phyloP scores from a whole-genome alignment of 176 grass and related monocot genomes.

The Aegilops speltoides region DNA sequence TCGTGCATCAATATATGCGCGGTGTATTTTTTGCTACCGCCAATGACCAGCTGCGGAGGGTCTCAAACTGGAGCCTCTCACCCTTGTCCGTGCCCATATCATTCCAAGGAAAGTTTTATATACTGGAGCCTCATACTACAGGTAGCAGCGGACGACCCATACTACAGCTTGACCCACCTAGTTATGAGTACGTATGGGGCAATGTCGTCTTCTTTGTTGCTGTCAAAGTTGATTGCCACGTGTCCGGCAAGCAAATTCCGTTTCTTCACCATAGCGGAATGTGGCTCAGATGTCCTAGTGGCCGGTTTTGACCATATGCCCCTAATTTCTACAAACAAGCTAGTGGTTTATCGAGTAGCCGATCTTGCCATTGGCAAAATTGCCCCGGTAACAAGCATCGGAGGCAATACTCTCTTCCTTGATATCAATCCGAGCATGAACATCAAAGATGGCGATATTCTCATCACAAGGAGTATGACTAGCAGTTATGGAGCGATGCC shows the following conservation, averaged over 20 bases:
- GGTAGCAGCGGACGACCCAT: no score
- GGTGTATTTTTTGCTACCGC: neutral
- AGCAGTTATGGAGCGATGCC: no score
- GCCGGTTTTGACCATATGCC: neutral
- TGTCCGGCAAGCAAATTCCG: neutral
- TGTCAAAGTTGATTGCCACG: neutral
- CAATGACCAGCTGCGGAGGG: no score
- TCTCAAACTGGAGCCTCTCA: no score
- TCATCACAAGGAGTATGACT: no score
- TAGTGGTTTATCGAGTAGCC: neutral
- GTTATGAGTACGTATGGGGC: no score
- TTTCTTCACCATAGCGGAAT: neutral
- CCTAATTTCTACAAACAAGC: neutral
- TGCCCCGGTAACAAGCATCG: neutral
- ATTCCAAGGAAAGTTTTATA: neutral
- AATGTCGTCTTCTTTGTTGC: neutral
- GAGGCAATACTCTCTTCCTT: neutral
- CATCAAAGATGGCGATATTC: no score
- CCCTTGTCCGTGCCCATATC: no score
- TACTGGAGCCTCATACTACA: neutral
- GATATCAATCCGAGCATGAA: no score
- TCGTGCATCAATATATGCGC: neutral
- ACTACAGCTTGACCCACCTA: no score
- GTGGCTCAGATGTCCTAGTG: neutral
- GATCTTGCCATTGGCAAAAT: neutral